These are phyloP conservation scores for Hypomontagnella submonticulosa DNA, from an alignment of 495 filamentous ascomycete genomes.

Conservation along the genomic window DNA sequence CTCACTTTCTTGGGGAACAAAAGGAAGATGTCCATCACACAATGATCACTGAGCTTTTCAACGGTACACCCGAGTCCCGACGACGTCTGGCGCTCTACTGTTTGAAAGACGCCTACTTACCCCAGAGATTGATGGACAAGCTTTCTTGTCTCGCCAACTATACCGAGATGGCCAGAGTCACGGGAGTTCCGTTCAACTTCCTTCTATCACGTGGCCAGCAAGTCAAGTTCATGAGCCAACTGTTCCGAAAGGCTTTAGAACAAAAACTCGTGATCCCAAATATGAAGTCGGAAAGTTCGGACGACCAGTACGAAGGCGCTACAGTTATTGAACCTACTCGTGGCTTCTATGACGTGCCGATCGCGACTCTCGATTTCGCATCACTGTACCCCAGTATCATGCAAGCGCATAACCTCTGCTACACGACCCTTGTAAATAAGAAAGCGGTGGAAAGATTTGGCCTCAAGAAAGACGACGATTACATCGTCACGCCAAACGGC, in stretches of 20 bases:
- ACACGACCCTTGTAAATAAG: constrained; percentile 92
- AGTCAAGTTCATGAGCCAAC: constrained; percentile 96
- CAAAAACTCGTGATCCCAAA: constrained; percentile 95
- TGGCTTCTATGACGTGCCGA: constrained; percentile 91
- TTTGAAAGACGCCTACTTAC: constrained; percentile 96
- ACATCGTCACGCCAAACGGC: constrained; percentile 92
- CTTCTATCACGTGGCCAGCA: constrained; percentile 93
- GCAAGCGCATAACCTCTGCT: constrained; percentile 98
- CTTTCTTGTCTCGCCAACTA: constrained; percentile 97
- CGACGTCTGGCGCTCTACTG: constrained; percentile 95
- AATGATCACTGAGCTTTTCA: constrained; percentile 98
- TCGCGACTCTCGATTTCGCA: constrained; percentile 98
- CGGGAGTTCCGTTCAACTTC: constrained; percentile 96
- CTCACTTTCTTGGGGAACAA: constrained; percentile 96
- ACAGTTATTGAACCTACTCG: constrained; percentile 96
- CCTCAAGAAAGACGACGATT: constrained; percentile 88
- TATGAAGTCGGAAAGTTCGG: constrained; percentile 66
- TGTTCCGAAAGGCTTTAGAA: constrained; percentile 93
- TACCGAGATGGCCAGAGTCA: constrained; percentile 99
- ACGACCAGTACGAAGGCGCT: constrained; percentile 95
- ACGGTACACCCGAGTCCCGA: constrained; percentile 90
- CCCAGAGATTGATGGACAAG: constrained; percentile 95
- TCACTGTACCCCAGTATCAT: constrained; percentile 99
- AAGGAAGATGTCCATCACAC: constrained; percentile 99
- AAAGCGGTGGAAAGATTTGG: constrained; percentile 75